Conservation (phyloP, 129 eudicot species). For the Flaveria sonorensis region DNA sequence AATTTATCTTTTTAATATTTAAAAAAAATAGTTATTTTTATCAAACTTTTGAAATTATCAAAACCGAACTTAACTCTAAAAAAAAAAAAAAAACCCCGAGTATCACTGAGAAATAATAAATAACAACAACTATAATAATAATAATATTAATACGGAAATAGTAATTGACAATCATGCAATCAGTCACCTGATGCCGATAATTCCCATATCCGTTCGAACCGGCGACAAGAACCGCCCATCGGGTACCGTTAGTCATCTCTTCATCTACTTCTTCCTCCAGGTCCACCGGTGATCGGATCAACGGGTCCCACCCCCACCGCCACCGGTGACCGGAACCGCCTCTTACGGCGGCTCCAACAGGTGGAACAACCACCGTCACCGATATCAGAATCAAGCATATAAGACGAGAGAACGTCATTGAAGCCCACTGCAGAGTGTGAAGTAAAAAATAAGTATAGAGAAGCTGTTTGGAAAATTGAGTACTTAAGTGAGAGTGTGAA, state of each 20-base stretch:
- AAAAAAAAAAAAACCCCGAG: too few species aligned
- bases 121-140: background rate
- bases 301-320: slow-evolving; percentile 46
- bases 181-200: slow-evolving; percentile 71
- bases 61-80: too few species aligned
- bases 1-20: too few species aligned
- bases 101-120: too few species aligned
- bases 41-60: too few species aligned
- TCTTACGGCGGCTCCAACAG: slow-evolving; percentile 19
- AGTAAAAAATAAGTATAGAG: background rate
- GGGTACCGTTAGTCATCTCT: slow-evolving; percentile 31
- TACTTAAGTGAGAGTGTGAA: background rate
- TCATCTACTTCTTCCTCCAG: slow-evolving; percentile 1
- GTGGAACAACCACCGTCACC: slow-evolving; percentile 21
- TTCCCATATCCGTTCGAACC: slow-evolving; percentile 69
- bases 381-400: background rate
- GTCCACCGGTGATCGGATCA: slow-evolving; percentile 39
- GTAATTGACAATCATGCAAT: background rate
- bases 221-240: slow-evolving; percentile 87
- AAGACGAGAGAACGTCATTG: slow-evolving; percentile 16
- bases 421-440: too few species aligned
- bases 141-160: too few species aligned
- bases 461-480: background rate
- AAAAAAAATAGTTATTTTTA: too few species aligned
- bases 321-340: slow-evolving; percentile 17